These are phyloP conservation scores for Raffaelea ambrosiae DNA, from an alignment of 2,329 filamentous ascomycete species.

Conservation along the genomic window DNA sequence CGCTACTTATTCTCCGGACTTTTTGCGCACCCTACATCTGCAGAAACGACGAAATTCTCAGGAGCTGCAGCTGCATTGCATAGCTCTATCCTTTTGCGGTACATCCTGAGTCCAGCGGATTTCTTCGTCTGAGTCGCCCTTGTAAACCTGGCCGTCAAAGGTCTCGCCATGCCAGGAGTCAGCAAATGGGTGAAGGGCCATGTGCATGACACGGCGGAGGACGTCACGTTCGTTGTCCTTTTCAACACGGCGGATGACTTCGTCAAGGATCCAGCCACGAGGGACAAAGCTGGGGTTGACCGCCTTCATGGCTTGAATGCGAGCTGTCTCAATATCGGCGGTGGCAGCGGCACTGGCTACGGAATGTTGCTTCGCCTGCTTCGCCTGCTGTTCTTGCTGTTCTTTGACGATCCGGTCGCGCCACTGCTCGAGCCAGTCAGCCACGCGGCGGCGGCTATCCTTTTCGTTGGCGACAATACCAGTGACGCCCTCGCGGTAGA, in stretches of 20 bases:
- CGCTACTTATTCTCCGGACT: no score
- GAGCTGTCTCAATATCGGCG: slow-evolving; percentile 45
- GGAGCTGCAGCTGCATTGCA: slow-evolving; percentile 96
- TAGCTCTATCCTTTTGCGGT: slow-evolving; percentile 63
- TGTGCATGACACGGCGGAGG: slow-evolving; percentile 67
- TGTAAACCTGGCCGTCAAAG: slow-evolving; percentile 39
- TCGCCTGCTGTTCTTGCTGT: slow-evolving; percentile 57
- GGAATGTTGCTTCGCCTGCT: no score
- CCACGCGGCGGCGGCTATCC: slow-evolving; percentile 58
- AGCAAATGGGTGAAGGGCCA: slow-evolving; percentile 76
- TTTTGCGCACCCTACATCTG: no score
- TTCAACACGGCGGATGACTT: slow-evolving; percentile 83
- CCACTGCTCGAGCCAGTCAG: slow-evolving; percentile 78
- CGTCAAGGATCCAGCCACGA: slow-evolving; percentile 85
- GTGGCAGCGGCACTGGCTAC: slow-evolving; percentile 20
- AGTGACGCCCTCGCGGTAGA: slow-evolving; percentile 64
- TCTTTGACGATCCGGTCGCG: slow-evolving; percentile 54
- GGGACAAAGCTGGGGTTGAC: slow-evolving; percentile 93
- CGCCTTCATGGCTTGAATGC: slow-evolving; percentile 66
- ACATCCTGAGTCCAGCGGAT: slow-evolving; percentile 79
- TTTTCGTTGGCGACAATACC: slow-evolving; percentile 42
- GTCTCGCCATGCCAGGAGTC: slow-evolving; percentile 58
- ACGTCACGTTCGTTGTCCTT: slow-evolving; percentile 75
- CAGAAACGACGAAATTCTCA: slow-evolving; percentile 37
- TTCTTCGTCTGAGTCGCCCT: slow-evolving; percentile 63